A percentile compares a stretch with the other conserved stretches of the same genome.
These are phyloP conservation scores for Nitzschia sp. DNA, from an alignment of 108 stramenopile species.

Conservation along the genomic window DNA sequence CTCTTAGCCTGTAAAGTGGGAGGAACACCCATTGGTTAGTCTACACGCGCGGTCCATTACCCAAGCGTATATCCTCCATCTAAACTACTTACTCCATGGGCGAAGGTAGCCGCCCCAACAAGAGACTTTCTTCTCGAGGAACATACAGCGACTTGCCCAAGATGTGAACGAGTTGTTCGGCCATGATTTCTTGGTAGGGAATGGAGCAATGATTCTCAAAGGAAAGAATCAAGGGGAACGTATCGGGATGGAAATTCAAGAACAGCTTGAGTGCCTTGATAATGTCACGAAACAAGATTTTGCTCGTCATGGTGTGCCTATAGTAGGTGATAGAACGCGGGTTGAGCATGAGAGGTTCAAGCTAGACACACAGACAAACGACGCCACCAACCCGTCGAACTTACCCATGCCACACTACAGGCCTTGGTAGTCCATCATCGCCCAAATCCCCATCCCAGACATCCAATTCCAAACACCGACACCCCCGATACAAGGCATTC, in stretches of 20 bases:
- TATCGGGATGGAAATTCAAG: constrained; percentile 70
- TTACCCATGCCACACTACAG: constrained; percentile 91
- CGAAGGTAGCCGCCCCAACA: constrained; percentile 62
- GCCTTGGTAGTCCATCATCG: constrained; percentile 36
- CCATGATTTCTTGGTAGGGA: constrained; percentile 90
- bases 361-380: neutral
- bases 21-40: constrained; percentile 36
- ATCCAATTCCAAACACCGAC: constrained; percentile 96
- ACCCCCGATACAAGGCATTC: constrained; percentile 87
- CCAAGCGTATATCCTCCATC: neutral
- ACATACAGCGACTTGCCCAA: constrained; percentile 80
- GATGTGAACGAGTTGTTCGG: constrained; percentile 56
- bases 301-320: constrained; percentile 90
- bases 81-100: constrained; percentile 59
- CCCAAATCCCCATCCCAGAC: constrained; percentile 87
- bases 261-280: constrained; percentile 80
- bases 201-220: constrained; percentile 96
- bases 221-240: constrained; percentile 91
- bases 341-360: neutral
- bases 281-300: constrained; percentile 86
- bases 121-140: constrained; percentile 50
- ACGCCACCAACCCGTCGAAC: neutral
- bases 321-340: neutral
- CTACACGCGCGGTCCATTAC: constrained; percentile 29
- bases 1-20: constrained; percentile 46